Conservation (phyloP, 805 yeast genomes). For the Saccharomycopsis fermentans region DNA sequence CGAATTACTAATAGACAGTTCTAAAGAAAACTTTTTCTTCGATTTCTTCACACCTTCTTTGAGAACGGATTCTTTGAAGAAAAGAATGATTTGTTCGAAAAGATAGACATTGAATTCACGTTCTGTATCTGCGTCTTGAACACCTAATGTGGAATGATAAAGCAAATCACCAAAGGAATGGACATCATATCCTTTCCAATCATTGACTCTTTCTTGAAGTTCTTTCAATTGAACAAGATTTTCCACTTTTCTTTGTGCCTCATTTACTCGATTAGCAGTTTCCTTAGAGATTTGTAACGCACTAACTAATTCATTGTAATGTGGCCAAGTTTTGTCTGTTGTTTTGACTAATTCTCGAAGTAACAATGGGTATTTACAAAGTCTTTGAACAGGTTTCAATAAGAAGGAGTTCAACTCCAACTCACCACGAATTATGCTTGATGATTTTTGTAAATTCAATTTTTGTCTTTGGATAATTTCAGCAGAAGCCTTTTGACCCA, state of each 20-base stretch:
- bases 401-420: slow-evolving; percentile 84
- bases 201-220: slow-evolving; percentile 62
- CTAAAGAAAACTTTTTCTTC: slow-evolving; percentile 34
- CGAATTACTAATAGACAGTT: slow-evolving; percentile 27
- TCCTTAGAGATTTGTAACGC: slow-evolving; percentile 71
- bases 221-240: slow-evolving; percentile 63
- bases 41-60: slow-evolving; percentile 35
- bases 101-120: slow-evolving; percentile 83
- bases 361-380: slow-evolving; percentile 89
- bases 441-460: slow-evolving; percentile 43
- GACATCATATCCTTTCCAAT: slow-evolving; percentile 86
- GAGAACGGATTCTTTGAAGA: slow-evolving; percentile 49
- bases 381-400: slow-evolving; percentile 89
- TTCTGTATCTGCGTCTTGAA: slow-evolving; percentile 61
- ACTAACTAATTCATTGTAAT: slow-evolving; percentile 53
- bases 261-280: slow-evolving; percentile 83
- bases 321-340: slow-evolving; percentile 42
- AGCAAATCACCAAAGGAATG: slow-evolving; percentile 77
- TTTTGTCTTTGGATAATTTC: slow-evolving; percentile 53
- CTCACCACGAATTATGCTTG: slow-evolving; percentile 64
- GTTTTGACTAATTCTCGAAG: slow-evolving; percentile 63
- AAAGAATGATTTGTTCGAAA: slow-evolving; percentile 60
- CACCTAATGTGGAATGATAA: slow-evolving; percentile 61
- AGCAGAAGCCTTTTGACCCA: slow-evolving; percentile 80
- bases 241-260: slow-evolving; percentile 86